Conservation (phyloP, 2,329 filamentous ascomycete genomes). For the Pseudogymnoascus sp. region DNA sequence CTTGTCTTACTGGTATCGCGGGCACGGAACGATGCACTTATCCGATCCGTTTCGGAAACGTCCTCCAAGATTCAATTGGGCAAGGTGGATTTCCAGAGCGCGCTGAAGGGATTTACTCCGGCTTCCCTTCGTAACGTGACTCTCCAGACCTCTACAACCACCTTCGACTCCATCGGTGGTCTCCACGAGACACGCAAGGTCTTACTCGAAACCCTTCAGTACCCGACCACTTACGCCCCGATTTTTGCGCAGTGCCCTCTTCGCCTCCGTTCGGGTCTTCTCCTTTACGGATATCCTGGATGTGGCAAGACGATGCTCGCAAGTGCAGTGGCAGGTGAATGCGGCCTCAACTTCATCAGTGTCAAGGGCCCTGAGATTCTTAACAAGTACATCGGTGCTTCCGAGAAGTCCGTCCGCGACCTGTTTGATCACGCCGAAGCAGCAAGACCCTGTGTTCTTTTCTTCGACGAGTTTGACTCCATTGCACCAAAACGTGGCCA, state of each 20-base stretch:
- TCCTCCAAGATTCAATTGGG: conserved; percentile 56
- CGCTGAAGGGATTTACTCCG: conserved; percentile 87
- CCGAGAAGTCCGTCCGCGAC: conserved; percentile 91
- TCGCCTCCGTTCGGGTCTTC: conserved; percentile 83
- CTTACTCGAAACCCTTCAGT: conserved; percentile 91
- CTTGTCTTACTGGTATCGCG: conserved; percentile 77
- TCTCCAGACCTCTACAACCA: conserved; percentile 85
- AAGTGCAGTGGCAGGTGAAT: conserved; percentile 95
- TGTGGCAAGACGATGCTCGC: conserved; percentile 96
- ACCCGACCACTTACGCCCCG: conserved; percentile 94
- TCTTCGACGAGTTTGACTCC: conserved; percentile 98
- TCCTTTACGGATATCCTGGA: conserved; percentile 91
- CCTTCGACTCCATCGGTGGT: conserved; percentile 87
- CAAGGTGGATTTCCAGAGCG: conserved; percentile 72
- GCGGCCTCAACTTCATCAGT: conserved; percentile 94
- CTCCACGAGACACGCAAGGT: conserved; percentile 79
- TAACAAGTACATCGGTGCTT: conserved; percentile 98
- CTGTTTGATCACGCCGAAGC: conserved; percentile 89
- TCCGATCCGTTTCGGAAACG: conserved; percentile 61
- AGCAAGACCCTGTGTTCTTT: conserved; percentile 86
- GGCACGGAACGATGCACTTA: conserved; percentile 86
- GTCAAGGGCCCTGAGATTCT: conserved; percentile 97
- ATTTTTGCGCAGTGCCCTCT: conserved; percentile 96
- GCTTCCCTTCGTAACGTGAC: conserved; percentile 92
- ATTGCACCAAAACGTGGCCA: conserved; percentile 97